Evolutionary conservation across 306 rosid species (phyloP), one percentile per base, ranked within the genome.

Genomic region (Prunus padus): DNA sequence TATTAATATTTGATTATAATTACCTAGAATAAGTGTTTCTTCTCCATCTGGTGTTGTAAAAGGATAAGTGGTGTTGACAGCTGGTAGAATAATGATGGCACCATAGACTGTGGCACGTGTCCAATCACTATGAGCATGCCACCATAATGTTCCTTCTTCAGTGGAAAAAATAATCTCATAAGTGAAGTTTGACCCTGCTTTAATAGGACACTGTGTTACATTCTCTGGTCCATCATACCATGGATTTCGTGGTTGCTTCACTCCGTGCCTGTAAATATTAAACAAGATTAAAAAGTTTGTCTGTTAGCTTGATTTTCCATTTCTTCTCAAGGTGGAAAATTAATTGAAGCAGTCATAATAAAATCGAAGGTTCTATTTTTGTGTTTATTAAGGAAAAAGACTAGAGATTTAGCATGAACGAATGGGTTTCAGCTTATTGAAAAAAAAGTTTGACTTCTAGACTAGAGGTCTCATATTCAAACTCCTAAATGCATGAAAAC

Each of bases 51-150:
- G 86, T 12, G 68, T 9, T 3, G 80, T 73, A 67, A 82, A 82
- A 1, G 86, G 86, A 30, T 72, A 82, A 1, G 72, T 46, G 1
- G 50, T 69, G 25, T 54, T 63, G 0, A 4, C 0, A 1, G 51
- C 6, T 0, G 86, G 86, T n/a, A 65, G 72, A 5, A 84, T 73
- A 3, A 80, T 52, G 33, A 84, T 80, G 6, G 81, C 61, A 1
- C 84, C 87, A 22, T 84, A 84, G 16, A 84, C 81, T 3, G 87
- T 80, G 71, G 84, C 82, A 0, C 87, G 81, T 8, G 81, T 3
- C 87, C 87, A 84, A 1, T 73, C 81, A 4, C 87, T 84, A n/a
- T 84, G 87, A 4, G 87, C 82, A 51, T 84, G 84, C 87, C 87
- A 84, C 87, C 84, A 84, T 1, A 80, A 12, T 6, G 87, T 84